phyloP scores from a whole-genome alignment of 2,329 filamentous ascomycete genomes.

The Paradendryphiella salina region DNA sequence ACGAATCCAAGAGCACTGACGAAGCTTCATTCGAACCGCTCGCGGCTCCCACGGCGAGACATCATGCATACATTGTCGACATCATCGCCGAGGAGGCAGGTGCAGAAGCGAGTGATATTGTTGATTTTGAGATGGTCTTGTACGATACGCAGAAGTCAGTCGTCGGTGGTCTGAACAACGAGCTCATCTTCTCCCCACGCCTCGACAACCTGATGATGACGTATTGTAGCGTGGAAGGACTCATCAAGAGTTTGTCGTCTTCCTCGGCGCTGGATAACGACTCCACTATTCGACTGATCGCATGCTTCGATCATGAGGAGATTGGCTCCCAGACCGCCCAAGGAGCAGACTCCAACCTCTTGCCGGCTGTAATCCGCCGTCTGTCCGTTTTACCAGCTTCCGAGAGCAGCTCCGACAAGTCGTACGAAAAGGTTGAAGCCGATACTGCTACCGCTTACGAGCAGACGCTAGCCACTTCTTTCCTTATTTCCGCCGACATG shows the following conservation, averaged over 20 bases:
- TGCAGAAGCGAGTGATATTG: constrained; percentile 69
- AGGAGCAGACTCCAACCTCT: constrained; percentile 87
- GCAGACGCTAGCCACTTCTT: constrained; percentile 86
- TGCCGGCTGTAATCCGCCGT: constrained; percentile 83
- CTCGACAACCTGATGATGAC: constrained; percentile 97
- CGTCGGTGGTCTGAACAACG: constrained; percentile 86
- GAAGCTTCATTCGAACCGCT: constrained; percentile 68
- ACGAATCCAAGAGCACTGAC: constrained; percentile 46
- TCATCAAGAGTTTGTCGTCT: constrained; percentile 75
- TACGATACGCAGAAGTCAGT: constrained; percentile 93
- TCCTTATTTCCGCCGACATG: constrained; percentile 97
- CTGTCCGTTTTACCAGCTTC: constrained; percentile 76
- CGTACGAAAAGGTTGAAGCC: constrained; percentile 64
- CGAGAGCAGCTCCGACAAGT: constrained; percentile 61
- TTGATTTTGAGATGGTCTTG: constrained; percentile 95
- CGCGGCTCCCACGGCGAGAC: constrained; percentile 75
- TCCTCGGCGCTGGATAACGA: constrained; percentile 71
- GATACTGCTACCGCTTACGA: constrained; percentile 81
- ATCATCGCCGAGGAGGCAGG: constrained; percentile 80
- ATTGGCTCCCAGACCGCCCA: constrained; percentile 92
- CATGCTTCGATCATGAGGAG: constrained; percentile 97
- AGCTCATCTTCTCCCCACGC: constrained; percentile 94
- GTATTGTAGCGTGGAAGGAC: constrained; percentile 83
- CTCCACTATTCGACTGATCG: constrained; percentile 81
- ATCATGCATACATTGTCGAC: constrained; percentile 85